Percentiles rank a stretch among this genome's conserved stretches.
Evolutionary conservation across 2,329 filamentous ascomycete species (phyloP).

Genomic region (Hypoxylon sp.): DNA sequence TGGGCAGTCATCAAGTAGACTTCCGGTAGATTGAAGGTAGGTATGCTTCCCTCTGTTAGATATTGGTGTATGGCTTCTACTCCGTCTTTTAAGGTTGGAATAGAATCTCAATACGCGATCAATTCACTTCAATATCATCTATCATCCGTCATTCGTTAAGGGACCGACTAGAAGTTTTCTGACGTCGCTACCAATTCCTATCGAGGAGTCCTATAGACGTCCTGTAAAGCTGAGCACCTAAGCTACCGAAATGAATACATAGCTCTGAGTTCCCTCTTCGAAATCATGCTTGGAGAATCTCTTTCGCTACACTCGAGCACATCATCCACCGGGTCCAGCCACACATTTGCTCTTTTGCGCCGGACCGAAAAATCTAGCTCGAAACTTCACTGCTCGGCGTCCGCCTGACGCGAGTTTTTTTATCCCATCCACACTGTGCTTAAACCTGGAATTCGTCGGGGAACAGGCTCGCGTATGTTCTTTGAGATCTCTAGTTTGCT

Average conservation of each 20-base stretch:
- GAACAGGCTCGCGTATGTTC: slow-evolving; percentile 3
- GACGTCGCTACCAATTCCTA: not conserved
- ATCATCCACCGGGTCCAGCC: not conserved
- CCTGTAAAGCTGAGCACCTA: not conserved
- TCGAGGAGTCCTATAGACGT: slow-evolving; percentile 3
- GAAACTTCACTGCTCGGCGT: not conserved
- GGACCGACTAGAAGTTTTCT: not conserved
- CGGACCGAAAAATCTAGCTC: not conserved
- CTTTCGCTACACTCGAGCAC: not conserved
- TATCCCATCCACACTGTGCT: not conserved
- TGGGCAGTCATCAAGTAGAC: slow-evolving; percentile 8
- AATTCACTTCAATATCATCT: not conserved
- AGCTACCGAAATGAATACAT: not conserved
- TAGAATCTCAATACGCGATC: too few relatives aligned
- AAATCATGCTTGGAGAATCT: not conserved
- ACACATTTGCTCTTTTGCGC: not conserved
- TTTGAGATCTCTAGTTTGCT: not conserved
- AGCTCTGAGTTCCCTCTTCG: not conserved
- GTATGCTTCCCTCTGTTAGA: too few relatives aligned
- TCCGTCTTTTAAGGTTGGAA: too few relatives aligned
- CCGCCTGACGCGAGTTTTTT: not conserved
- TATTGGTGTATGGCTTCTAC: too few relatives aligned
- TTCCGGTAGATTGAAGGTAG: too few relatives aligned
- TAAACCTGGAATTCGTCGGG: not conserved
- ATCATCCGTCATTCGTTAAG: not conserved